Conservation (phyloP, 169 alveolate species). For the Neospora caninum region DNA sequence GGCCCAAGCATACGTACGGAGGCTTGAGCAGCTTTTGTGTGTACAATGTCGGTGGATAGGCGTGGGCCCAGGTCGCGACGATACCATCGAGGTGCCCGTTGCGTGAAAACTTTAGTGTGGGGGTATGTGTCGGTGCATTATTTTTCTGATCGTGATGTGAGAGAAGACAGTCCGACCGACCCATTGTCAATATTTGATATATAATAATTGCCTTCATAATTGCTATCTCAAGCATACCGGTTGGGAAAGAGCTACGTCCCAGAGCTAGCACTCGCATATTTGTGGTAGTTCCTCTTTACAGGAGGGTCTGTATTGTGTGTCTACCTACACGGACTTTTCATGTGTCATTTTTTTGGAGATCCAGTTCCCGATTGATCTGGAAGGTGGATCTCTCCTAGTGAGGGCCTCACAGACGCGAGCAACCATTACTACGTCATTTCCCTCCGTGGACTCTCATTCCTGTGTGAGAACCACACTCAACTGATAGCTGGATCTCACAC, state of each 20-base stretch:
- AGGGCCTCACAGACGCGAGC: no score
- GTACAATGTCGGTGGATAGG: slow-evolving; percentile 41
- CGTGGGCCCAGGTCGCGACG: slow-evolving; percentile 57
- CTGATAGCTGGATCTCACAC: no score
- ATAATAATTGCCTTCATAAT: no score
- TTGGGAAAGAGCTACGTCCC: background rate
- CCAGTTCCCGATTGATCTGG: no score
- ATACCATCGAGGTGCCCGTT: background rate
- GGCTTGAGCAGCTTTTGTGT: slow-evolving; percentile 3
- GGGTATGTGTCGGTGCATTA: background rate
- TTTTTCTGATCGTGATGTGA: background rate
- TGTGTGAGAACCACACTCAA: no score
- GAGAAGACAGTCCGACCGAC: background rate
- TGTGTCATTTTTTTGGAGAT: no score
- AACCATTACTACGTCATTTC: no score
- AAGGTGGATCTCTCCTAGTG: no score
- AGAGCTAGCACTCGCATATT: background rate
- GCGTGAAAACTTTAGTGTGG: background rate
- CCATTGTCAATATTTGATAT: background rate
- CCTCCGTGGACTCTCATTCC: no score
- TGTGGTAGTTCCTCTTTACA: background rate
- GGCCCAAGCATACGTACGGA: slow-evolving; percentile 33
- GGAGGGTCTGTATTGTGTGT: background rate
- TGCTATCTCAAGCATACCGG: background rate
- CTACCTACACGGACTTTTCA: background rate